phyloP scores from a whole-genome alignment of 2,329 filamentous ascomycete species.

The Calonectria leucothoes region DNA sequence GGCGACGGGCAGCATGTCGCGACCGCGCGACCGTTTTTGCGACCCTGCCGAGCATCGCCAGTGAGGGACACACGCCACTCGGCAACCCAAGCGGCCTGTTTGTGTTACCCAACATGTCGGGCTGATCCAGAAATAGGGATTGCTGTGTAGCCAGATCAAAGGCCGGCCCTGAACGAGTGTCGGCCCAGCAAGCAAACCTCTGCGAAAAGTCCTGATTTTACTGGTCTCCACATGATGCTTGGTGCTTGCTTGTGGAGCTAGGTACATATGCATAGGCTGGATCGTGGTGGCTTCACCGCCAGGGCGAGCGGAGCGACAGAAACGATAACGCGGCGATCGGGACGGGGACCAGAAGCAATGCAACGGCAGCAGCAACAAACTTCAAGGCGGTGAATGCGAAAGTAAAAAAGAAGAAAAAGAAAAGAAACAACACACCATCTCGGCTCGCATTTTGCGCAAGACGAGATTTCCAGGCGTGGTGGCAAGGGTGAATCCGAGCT shows the following conservation, averaged over 20 bases:
- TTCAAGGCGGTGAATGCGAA: conserved; percentile 14
- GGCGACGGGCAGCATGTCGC: background rate
- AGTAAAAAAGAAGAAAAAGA: background rate
- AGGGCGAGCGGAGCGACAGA: conserved; percentile 17
- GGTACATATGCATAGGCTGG: conserved; percentile 19
- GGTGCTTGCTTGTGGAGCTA: conserved; percentile 20
- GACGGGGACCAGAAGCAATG: background rate
- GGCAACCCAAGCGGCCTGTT: background rate
- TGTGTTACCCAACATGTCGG: conserved; percentile 7
- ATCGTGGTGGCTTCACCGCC: conserved; percentile 27
- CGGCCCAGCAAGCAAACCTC: conserved; percentile 7
- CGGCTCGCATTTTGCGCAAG: background rate
- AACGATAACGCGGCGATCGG: conserved; percentile 16
- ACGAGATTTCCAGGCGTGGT: background rate
- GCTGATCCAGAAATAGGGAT: conserved; percentile 17
- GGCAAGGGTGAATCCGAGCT: background rate
- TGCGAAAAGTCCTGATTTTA: conserved; percentile 4
- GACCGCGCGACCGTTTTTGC: background rate
- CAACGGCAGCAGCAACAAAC: conserved; percentile 11
- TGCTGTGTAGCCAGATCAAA: background rate
- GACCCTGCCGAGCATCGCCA: background rate
- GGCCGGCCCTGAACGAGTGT: conserved; percentile 2
- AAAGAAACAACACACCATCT: background rate
- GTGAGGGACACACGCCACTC: background rate
- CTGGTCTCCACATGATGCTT: conserved; percentile 12